Evolutionary conservation across 2,329 filamentous ascomycete genomes (phyloP), one percentile per base, ranked within the genome.

Genomic region (Hymenoscyphus scutula): DNA sequence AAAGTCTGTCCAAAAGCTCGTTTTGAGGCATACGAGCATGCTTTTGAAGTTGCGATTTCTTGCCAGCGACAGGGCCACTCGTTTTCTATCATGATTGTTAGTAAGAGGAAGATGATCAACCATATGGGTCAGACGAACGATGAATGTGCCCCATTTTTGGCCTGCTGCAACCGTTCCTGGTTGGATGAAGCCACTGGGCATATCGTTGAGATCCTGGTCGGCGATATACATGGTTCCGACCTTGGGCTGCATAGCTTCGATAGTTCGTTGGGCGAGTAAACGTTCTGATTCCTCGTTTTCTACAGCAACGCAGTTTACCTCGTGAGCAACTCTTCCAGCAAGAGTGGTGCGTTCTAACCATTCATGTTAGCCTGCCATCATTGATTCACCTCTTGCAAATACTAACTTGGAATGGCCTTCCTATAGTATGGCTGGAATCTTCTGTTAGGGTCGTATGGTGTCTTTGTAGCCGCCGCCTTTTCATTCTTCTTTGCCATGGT

Each of bases 1-100:
- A 92, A 65, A 99, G 87, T 67, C 86, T 84, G 77, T 97, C 93
- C 77, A 96, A 79, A 66, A 99, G 86, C 72, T 95, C 89, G 80
- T 92, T 89, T 76, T 93, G 88, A 53, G 92, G 88, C 77, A 98
- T 93, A 77, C 95, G 93, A 37, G 91, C 90, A 30, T 91, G 89
- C 80, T 98, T 97, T 77, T 91, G 88, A 70, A 91, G 88, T 74
- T 85, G 84, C 5, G 84, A 79, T 77, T 85, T 87, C 76, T 88
- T 82, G 65, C 82, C 78, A 13, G 17, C 19, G 75, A 86, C 76
- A 58, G 78, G 67, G 58, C 66, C 71, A 58, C 45, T 48, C 37
- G 72, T 73, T 38, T 73, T 86, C 84, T 87, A 61, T 3, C 57
- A 25, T 23, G n/a, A 19, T 56, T 56, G 45, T 67, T 53, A 67